A percentile compares a stretch with the other conserved stretches of the same genome.
These are phyloP conservation scores for Verticillium zaregamsianum DNA, from an alignment of 2,329 filamentous ascomycete genomes.

Conservation along the genomic window DNA sequence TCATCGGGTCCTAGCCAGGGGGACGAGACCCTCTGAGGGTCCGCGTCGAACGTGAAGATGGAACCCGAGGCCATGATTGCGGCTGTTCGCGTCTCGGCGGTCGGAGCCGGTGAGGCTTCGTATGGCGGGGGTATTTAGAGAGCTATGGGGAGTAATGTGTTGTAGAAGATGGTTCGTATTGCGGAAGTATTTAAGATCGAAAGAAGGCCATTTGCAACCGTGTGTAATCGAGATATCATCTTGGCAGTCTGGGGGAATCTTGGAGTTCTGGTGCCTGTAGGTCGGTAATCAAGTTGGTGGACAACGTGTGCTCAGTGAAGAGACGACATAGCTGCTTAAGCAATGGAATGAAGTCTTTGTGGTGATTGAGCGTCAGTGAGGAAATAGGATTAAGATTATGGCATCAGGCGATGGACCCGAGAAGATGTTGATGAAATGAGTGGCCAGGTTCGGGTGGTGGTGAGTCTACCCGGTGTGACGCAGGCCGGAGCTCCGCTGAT, in stretches of 20 bases:
- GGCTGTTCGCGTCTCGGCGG: neutral
- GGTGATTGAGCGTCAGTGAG: neutral
- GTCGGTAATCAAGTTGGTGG: neutral
- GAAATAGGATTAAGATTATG: neutral
- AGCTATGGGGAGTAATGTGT: neutral
- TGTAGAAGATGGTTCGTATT: neutral
- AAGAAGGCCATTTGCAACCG: neutral
- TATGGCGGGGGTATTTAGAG: neutral
- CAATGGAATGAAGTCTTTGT: neutral
- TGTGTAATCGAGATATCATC: conserved; percentile 36
- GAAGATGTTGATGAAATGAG: neutral
- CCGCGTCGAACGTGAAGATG: conserved; percentile 90
- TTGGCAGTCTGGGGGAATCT: conserved; percentile 19
- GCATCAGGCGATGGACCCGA: neutral
- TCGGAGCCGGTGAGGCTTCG: neutral
- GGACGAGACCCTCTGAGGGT: conserved; percentile 82
- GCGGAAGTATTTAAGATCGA: neutral
- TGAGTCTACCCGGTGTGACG: neutral
- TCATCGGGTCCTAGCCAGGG: conserved; percentile 72
- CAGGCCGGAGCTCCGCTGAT: neutral
- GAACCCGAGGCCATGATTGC: conserved; percentile 81
- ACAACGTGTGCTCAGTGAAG: neutral
- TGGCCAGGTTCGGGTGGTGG: neutral
- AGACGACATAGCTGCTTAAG: neutral
- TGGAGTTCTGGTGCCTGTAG: neutral